These are phyloP conservation scores for Chlorella vulgaris DNA, from an alignment of 139 green algal genomes.

Conservation along the genomic window DNA sequence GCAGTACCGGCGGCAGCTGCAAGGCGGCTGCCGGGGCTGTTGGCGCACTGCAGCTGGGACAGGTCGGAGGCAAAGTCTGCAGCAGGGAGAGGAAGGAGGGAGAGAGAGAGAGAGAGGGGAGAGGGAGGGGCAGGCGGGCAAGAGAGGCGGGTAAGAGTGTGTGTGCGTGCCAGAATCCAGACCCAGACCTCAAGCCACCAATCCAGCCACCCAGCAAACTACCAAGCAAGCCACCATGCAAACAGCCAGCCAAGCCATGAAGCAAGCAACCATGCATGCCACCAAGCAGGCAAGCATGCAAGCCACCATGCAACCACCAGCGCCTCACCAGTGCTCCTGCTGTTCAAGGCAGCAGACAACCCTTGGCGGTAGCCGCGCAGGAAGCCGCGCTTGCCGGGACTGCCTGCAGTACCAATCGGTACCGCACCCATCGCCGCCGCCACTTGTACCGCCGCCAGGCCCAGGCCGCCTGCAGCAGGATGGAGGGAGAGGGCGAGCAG, in stretches of 20 bases:
- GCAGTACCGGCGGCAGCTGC: too few relatives aligned
- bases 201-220: too few relatives aligned
- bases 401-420: slow-evolving; percentile 55
- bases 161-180: too few relatives aligned
- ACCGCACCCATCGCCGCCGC: slow-evolving; percentile 44
- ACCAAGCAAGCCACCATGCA: too few relatives aligned
- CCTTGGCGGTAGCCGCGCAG: slow-evolving; percentile 41
- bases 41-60: background rate
- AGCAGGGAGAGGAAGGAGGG: background rate
- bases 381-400: slow-evolving; percentile 57
- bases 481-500: background rate
- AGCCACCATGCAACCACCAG: too few relatives aligned
- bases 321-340: background rate
- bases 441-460: slow-evolving; percentile 63
- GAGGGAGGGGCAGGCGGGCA: background rate
- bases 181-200: too few relatives aligned
- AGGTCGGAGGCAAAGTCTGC: slow-evolving; percentile 31
- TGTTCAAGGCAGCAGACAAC: slow-evolving; percentile 4
- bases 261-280: background rate
- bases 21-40: too few relatives aligned
- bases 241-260: too few relatives aligned
- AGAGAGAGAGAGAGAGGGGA: background rate
- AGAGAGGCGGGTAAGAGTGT: background rate
- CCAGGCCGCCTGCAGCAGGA: slow-evolving; percentile 22
- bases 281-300: background rate